phyloP scores from a whole-genome alignment of 2,329 filamentous ascomycete species.

The Neofusicoccum ribis region DNA sequence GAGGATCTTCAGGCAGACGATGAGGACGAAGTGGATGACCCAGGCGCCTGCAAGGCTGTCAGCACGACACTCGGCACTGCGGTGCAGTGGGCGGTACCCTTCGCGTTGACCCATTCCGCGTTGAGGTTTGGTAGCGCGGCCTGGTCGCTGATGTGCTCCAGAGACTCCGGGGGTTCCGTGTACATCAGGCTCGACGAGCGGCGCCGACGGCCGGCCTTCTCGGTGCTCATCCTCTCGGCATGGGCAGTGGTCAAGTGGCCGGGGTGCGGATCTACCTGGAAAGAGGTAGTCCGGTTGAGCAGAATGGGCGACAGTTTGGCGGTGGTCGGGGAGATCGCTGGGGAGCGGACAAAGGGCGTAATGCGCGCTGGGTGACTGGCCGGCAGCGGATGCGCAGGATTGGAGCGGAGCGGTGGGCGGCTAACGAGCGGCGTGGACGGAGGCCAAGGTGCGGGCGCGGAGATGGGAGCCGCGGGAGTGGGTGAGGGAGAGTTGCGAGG shows the following conservation, averaged over 20 bases:
- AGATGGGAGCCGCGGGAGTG: background rate
- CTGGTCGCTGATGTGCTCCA: slow-evolving; percentile 97
- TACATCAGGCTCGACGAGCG: slow-evolving; percentile 98
- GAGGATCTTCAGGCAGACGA: slow-evolving; percentile 87
- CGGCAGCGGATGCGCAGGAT: slow-evolving; percentile 6
- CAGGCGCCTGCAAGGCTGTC: slow-evolving; percentile 72
- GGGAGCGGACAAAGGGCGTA: slow-evolving; percentile 17
- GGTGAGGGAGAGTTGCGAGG: background rate
- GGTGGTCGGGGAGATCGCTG: slow-evolving; percentile 59
- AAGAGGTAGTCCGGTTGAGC: slow-evolving; percentile 74
- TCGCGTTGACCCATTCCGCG: slow-evolving; percentile 98
- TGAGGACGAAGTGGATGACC: slow-evolving; percentile 95
- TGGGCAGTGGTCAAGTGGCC: slow-evolving; percentile 32
- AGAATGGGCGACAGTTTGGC: slow-evolving; percentile 95
- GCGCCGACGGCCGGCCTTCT: slow-evolving; percentile 73
- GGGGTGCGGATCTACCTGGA: slow-evolving; percentile 73
- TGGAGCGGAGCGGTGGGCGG: background rate
- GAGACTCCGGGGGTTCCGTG: slow-evolving; percentile 91
- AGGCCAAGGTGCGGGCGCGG: background rate
- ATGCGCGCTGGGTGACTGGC: slow-evolving; percentile 8
- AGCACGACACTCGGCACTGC: slow-evolving; percentile 3
- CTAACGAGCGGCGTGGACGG: slow-evolving; percentile 12
- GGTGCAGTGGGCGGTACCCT: slow-evolving; percentile 61
- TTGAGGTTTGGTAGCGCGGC: slow-evolving; percentile 92
- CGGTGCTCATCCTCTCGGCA: slow-evolving; percentile 35